These are phyloP conservation scores for Tricholoma sp. DNA, from an alignment of 768 basidiomycete species.

Conservation along the genomic window DNA sequence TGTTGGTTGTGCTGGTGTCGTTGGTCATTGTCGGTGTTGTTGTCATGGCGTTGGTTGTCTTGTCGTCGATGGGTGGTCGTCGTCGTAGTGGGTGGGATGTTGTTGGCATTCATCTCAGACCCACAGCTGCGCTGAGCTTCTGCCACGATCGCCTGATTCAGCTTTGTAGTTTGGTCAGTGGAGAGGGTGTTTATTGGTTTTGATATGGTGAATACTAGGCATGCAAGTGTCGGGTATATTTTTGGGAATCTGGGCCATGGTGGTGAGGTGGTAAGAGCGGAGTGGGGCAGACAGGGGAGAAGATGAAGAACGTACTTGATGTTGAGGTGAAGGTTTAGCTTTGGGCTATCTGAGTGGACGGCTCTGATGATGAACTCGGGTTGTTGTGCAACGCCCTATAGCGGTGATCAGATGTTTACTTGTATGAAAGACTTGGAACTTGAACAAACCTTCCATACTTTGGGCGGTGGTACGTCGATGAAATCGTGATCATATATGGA, in stretches of 20 bases:
- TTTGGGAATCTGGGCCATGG: conserved; percentile 75
- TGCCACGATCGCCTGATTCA: too few species aligned
- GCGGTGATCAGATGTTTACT: too few species aligned
- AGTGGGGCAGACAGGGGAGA: conserved; percentile 18
- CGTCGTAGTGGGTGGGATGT: too few species aligned
- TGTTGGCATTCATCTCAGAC: too few species aligned
- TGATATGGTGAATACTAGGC: conserved; percentile 62
- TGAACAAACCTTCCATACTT: conserved; percentile 79
- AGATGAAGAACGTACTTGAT: too few species aligned
- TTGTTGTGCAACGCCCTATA: conserved; percentile 61
- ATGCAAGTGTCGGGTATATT: conserved; percentile 73
- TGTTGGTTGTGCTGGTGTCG: too few species aligned
- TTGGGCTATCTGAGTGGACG: conserved; percentile 56
- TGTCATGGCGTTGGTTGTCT: too few species aligned
- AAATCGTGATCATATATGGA: conserved; percentile 82
- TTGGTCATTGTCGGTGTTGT: too few species aligned
- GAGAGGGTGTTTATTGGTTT: conserved; percentile 42
- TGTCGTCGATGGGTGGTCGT: too few species aligned
- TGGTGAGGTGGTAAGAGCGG: neutral
- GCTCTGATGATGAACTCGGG: conserved; percentile 77
- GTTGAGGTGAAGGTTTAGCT: conserved; percentile 62
- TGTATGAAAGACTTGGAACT: too few species aligned
- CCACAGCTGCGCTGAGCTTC: too few species aligned
- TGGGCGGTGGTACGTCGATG: conserved; percentile 65
- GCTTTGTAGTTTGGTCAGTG: too few species aligned